Evolutionary conservation across 495 filamentous ascomycete species (phyloP).

Genomic region (Penicillium egyptiacum): DNA sequence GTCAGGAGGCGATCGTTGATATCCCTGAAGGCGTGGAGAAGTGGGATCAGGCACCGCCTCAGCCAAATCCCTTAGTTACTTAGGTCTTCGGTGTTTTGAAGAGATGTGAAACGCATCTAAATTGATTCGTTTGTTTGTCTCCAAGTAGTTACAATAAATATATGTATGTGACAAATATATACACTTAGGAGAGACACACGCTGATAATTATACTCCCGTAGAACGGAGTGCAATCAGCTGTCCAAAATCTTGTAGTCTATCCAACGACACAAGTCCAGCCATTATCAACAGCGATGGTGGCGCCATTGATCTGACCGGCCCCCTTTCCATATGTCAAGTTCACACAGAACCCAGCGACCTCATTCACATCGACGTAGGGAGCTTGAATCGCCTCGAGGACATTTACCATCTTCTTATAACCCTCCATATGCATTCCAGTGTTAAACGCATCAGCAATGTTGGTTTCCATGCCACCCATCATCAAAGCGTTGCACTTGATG

Average conservation of each 20-base stretch:
- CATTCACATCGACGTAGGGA: constrained; percentile 39
- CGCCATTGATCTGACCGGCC: constrained; percentile 33
- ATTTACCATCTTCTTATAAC: constrained; percentile 35
- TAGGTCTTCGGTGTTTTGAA: not conserved
- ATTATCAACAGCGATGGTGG: constrained; percentile 36
- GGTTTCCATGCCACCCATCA: constrained; percentile 56
- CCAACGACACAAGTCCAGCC: constrained; percentile 32
- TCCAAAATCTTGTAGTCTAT: constrained; percentile 4
- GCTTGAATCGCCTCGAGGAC: constrained; percentile 28
- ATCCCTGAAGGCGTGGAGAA: constrained; percentile 58
- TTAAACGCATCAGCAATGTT: constrained; percentile 55
- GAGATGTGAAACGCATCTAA: too few relatives aligned
- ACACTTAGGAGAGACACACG: not conserved
- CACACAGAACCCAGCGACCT: constrained; percentile 35
- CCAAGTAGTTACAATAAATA: not conserved
- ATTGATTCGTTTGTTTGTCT: too few relatives aligned
- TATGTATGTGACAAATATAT: not conserved
- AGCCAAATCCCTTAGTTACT: constrained; percentile 16
- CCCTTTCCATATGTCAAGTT: constrained; percentile 32
- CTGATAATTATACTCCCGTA: not conserved
- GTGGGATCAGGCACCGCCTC: constrained; percentile 23
- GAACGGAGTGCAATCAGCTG: not conserved
- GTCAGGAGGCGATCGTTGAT: constrained; percentile 59
- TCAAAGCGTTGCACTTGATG: constrained; percentile 56
- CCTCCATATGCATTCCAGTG: constrained; percentile 46